Percentiles rank a stretch among this genome's conserved stretches.
Evolutionary conservation across 129 eudicot genomes (phyloP).

Genomic region (Rutidosis leptorrhynchoides): DNA sequence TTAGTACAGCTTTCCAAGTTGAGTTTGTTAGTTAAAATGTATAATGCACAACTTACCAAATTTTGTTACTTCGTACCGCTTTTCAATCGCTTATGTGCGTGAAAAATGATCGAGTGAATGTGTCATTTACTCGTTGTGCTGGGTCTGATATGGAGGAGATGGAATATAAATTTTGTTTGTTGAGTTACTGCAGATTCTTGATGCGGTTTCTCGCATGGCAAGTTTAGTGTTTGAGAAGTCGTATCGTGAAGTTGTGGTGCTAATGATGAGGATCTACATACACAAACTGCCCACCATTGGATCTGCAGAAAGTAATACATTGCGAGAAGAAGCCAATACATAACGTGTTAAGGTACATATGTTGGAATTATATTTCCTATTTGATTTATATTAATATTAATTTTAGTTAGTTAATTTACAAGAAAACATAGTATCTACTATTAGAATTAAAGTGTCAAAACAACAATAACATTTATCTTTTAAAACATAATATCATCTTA

Average conservation of each 20-base stretch:
- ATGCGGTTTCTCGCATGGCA: conserved; percentile 97
- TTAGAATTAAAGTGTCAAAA: conserved; percentile 15
- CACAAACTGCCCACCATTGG: conserved; percentile 70
- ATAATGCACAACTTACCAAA: too few relatives aligned
- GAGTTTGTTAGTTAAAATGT: too few relatives aligned
- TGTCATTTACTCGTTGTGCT: too few relatives aligned
- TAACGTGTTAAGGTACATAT: conserved; percentile 86
- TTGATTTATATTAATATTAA: neutral
- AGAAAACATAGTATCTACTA: neutral
- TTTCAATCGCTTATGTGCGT: too few relatives aligned
- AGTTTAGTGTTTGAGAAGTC: conserved; percentile 96
- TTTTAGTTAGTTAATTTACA: neutral
- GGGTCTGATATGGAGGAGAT: too few relatives aligned
- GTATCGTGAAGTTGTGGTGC: conserved; percentile 93
- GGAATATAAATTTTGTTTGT: conserved; percentile 35
- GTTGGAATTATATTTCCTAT: neutral
- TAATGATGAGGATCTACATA: conserved; percentile 83
- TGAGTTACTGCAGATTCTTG: conserved; percentile 84
- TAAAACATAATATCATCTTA: conserved; percentile 12
- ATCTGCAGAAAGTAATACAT: conserved; percentile 79
- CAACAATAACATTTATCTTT: neutral
- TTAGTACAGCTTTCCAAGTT: too few relatives aligned
- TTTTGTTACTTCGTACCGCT: too few relatives aligned
- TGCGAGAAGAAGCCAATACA: conserved; percentile 81
- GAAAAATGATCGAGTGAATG: too few relatives aligned